Evolutionary conservation across 1,284 basidiomycete genomes (phyloP).

Genomic region (Thelephora terrestris): DNA sequence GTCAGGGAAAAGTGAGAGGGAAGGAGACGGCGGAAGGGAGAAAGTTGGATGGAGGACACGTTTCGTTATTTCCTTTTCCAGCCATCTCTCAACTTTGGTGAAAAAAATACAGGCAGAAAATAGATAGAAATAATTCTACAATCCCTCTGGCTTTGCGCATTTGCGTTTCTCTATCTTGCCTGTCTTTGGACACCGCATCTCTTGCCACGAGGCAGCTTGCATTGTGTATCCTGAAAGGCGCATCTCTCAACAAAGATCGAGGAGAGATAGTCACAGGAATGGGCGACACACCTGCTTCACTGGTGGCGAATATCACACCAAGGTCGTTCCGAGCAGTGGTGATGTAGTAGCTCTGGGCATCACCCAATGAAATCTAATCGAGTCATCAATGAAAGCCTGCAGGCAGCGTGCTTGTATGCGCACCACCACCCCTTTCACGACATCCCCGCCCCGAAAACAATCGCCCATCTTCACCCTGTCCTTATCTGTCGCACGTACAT

Average conservation of each 20-base stretch:
- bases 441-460: conserved; percentile 94
- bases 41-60: conserved; percentile 10
- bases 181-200: conserved; percentile 84
- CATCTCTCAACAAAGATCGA: not conserved
- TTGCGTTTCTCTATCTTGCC: conserved; percentile 78
- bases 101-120: not conserved
- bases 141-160: conserved; percentile 76
- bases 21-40: conserved; percentile 6
- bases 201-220: conserved; percentile 83
- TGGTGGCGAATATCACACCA: conserved; percentile 84
- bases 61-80: not conserved
- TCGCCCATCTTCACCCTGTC: conserved; percentile 90
- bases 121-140: conserved; percentile 21
- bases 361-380: conserved; percentile 80
- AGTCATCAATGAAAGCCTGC: not conserved
- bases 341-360: conserved; percentile 88
- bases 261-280: not conserved
- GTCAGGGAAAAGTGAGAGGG: too few species aligned
- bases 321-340: conserved; percentile 92
- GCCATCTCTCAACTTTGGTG: not conserved
- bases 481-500: conserved; percentile 87
- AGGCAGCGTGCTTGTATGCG: conserved; percentile 23
- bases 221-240: conserved; percentile 56
- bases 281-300: conserved; percentile 53
- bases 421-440: conserved; percentile 88